Base-by-base conservation (phyloP, 257 asterid species). In the Lycium barbarum region DNA sequence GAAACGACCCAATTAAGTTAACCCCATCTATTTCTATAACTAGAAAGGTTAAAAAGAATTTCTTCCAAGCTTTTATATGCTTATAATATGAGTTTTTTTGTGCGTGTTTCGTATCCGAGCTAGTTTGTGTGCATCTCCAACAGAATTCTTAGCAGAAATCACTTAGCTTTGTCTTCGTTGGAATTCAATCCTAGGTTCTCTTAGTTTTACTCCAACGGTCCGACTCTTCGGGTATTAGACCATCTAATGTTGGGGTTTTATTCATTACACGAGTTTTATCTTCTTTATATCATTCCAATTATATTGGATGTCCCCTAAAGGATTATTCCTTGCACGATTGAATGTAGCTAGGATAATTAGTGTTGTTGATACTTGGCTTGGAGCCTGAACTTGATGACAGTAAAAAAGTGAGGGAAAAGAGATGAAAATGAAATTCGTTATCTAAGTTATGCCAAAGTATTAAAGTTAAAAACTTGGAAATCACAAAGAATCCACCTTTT, bases 401-500 rank as follows among this genome's bases (percentile, higher is more conserved):
- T 22, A 0, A 26, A 51, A 51, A 7, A 2, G 22, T 22, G 63
- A 7, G 49, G n/a, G 1, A 14, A 45, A 76, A 76, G 47, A 76
- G 47, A 26, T 76, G 82, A 76, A 76, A 53, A 76, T 53, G 49
- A 53, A 53, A 26, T 78, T 78, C 65, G 40, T 78, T 33, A 4
- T 78, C 26, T 40, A 9, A 53, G 65, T 26, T 78, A 26, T 26
- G 33, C 61, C 65, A 14, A 78, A 70, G 79, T 38, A 70, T 70
- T 8, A 70, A 70, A 38, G 54, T 38, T 70, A 38, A 8, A 70
- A 68, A 68, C 76, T 68, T 68, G 45, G 12, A 1, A 6, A 67
- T 38, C 53, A 70, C 79, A 38, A 68, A 7, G 65, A 53, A 78
- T 78, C 65, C 49, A 14, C 82, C 13, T 53, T 7, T 40, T 1